These are phyloP conservation scores for Microstegium vimineum DNA, from an alignment of 176 grass and related monocot species.

Conservation along the genomic window DNA sequence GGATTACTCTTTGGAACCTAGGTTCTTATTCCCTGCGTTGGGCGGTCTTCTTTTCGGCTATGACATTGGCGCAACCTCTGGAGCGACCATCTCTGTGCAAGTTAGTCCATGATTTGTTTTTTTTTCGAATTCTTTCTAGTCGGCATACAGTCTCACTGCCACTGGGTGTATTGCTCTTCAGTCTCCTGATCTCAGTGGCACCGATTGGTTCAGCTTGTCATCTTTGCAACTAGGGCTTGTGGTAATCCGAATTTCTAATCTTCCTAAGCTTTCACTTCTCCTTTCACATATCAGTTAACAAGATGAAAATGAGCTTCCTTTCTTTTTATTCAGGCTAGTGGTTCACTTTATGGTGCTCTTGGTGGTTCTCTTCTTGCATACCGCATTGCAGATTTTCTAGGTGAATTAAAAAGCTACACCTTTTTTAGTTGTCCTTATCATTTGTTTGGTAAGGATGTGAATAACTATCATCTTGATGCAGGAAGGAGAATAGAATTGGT, in stretches of 20 bases:
- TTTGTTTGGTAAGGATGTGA: not conserved
- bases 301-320: constrained; percentile 23
- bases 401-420: constrained; percentile 26
- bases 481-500: constrained; percentile 92
- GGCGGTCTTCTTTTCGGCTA: constrained; percentile 93
- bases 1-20: constrained; percentile 38
- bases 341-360: constrained; percentile 96
- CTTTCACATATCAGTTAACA: not conserved
- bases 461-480: constrained; percentile 41
- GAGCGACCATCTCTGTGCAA: constrained; percentile 80
- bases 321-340: constrained; percentile 60
- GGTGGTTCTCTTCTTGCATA: constrained; percentile 77
- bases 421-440: not conserved
- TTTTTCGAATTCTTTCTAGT: not conserved
- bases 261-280: not conserved
- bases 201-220: constrained; percentile 83
- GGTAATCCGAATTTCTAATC: constrained; percentile 40
- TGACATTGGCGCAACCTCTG: constrained; percentile 89
- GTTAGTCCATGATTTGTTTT: constrained; percentile 39
- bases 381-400: constrained; percentile 69
- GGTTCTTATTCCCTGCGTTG: constrained; percentile 92
- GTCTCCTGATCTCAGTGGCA: constrained; percentile 89
- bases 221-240: constrained; percentile 85
- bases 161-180: constrained; percentile 31
- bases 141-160: not conserved